phyloP scores from a whole-genome alignment of 225 moss, liverwort and hornwort genomes.

The Ulota crispa region DNA sequence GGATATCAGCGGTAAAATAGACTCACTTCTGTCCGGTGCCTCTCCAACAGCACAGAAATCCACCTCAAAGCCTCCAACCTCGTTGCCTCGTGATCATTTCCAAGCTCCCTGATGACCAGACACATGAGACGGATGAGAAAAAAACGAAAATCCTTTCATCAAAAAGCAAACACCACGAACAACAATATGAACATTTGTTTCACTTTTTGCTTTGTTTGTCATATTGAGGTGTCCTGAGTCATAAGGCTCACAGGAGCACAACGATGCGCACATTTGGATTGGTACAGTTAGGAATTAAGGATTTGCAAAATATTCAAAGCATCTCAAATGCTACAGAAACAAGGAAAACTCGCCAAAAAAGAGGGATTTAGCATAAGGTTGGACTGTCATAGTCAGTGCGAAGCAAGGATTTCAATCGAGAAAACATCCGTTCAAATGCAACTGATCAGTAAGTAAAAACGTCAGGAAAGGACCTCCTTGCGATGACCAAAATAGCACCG shows the following conservation, averaged over 20 bases:
- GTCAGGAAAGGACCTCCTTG: slow-evolving; percentile 59
- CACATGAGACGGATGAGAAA: slow-evolving; percentile 4
- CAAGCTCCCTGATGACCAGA: slow-evolving; percentile 59
- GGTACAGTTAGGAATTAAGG: neutral
- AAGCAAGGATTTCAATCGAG: neutral
- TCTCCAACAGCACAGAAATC: slow-evolving; percentile 83
- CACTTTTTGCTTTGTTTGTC: neutral
- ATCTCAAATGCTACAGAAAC: neutral
- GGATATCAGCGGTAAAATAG: neutral
- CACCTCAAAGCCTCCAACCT: slow-evolving; percentile 88
- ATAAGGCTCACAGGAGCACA: neutral
- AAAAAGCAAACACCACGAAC: neutral
- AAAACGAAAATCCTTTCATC: neutral
- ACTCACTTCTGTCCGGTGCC: slow-evolving; percentile 71
- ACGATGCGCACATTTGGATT: neutral
- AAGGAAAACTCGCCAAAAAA: neutral
- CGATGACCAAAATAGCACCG: slow-evolving; percentile 73
- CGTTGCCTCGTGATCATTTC: slow-evolving; percentile 71
- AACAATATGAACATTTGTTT: neutral
- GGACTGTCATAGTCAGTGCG: neutral
- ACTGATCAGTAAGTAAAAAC: neutral
- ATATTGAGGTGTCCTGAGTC: neutral
- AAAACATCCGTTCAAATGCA: neutral
- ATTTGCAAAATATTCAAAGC: no score
- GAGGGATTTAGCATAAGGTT: neutral